Evolutionary conservation across 345 rosid species (phyloP), one percentile per base, ranked within the genome.

Genomic region (Acer yangbiense): DNA sequence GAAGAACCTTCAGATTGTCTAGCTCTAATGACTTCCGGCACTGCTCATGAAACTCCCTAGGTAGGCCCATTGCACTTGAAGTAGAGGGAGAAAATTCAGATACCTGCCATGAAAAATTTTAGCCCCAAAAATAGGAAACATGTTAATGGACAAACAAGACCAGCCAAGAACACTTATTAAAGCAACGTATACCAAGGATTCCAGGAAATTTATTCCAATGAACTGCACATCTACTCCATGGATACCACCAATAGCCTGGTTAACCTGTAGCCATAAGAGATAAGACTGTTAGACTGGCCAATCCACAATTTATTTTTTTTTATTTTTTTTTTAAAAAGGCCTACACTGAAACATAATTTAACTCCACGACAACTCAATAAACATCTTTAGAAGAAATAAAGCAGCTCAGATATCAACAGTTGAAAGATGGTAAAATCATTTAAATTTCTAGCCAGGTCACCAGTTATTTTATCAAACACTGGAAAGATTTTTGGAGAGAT

Each of bases 51-150:
- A 91, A 94, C 85, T 96, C 99, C 87, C 91, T 87, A 6, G 99
- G 97, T 78, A 96, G 97, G 85, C 99, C 94, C 97, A 96, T 88
- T 85, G 90, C 94, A 87, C 93, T 92, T 65, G 97, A 94, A 74
- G 98, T 94, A 72, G 97, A 86, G 65, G 99, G 98, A 76, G 98
- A 91, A 87, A 96, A 96, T 73, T 96, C 99, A 74, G 98, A 96
- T 64, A 96, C 91, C 98, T 94, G 84, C 77, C 77, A 77, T 81
- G 67, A 66, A 69, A 70, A 76, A 83, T 77, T 25, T 54, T 17
- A 46, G 71, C 74, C 32, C 25, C 41, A 32, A 74, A 65, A 32
- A 27, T 12, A 60, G 78, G 41, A 58, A 71, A 60, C 67, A 76
- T 29, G 74, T 32, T 73, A 65, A n/a, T 67, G 50, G 65, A 78